These are phyloP conservation scores for Teunomyces tritomae DNA, from an alignment of 805 yeast genomes.

Conservation along the genomic window DNA sequence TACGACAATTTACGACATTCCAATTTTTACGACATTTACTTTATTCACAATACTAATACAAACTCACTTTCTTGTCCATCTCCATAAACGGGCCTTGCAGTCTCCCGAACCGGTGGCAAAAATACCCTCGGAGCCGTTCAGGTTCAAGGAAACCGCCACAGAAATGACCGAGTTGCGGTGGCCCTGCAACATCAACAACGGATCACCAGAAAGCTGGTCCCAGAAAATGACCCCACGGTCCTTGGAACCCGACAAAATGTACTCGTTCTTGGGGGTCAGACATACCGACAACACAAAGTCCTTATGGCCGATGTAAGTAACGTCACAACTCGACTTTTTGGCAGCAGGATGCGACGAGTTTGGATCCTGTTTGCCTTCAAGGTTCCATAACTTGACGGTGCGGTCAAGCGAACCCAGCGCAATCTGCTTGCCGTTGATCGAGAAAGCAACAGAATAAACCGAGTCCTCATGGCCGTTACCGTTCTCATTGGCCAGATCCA, in stretches of 20 bases:
- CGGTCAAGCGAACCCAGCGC: slow-evolving; percentile 94
- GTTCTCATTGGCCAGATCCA: slow-evolving; percentile 82
- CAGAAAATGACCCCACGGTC: slow-evolving; percentile 97
- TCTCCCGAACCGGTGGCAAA: slow-evolving; percentile 98
- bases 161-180: slow-evolving; percentile 94
- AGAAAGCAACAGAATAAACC: slow-evolving; percentile 91
- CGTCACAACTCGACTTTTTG: slow-evolving; percentile 67
- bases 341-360: slow-evolving; percentile 15
- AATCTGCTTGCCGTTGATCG: slow-evolving; percentile 86
- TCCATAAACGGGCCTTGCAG: slow-evolving; percentile 96
- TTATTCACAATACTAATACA: slow-evolving; percentile 5
- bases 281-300: slow-evolving; percentile 95
- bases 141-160: slow-evolving; percentile 85
- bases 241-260: slow-evolving; percentile 90
- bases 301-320: slow-evolving; percentile 92
- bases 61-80: slow-evolving; percentile 56
- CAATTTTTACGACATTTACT: no score
- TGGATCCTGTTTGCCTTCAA: slow-evolving; percentile 52
- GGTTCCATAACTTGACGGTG: slow-evolving; percentile 93
- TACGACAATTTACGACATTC: no score
- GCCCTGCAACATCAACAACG: slow-evolving; percentile 92
- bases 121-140: slow-evolving; percentile 70
- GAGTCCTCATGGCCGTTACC: slow-evolving; percentile 96
- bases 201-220: slow-evolving; percentile 91
- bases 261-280: slow-evolving; percentile 88